A percentile compares a stretch with the other conserved stretches of the same genome.
Conservation (phyloP, 768 basidiomycete genomes). For the Termitomyces sp. region DNA sequence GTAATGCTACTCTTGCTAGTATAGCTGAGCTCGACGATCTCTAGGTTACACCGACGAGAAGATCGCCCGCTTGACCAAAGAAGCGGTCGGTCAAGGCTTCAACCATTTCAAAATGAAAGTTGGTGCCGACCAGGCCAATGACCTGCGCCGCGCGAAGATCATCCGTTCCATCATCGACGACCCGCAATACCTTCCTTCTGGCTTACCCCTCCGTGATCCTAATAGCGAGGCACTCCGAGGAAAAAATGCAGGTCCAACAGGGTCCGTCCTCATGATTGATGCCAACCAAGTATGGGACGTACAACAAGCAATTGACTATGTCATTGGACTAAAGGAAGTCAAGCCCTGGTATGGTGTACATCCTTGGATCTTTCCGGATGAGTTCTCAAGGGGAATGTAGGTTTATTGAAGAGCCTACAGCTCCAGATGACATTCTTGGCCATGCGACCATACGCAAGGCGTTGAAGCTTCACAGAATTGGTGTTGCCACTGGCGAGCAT, state of each 20-base stretch:
- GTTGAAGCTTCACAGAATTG: conserved; percentile 74
- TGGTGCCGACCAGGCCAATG: conserved; percentile 75
- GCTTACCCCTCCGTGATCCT: conserved; percentile 52
- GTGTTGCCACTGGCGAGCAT: conserved; percentile 93
- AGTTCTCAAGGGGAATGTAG: conserved; percentile 24
- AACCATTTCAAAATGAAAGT: conserved; percentile 99
- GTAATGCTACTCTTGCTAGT: conserved; percentile 6
- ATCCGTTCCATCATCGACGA: conserved; percentile 96
- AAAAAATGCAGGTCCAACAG: conserved; percentile 94
- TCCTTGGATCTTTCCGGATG: neutral
- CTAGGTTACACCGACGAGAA: conserved; percentile 90
- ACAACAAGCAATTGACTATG: conserved; percentile 87
- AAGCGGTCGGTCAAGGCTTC: conserved; percentile 84
- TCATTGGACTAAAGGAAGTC: conserved; percentile 69
- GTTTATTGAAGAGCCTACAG: conserved; percentile 95
- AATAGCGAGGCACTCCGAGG: conserved; percentile 59
- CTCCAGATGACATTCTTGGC: conserved; percentile 86
- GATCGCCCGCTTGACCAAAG: conserved; percentile 77
- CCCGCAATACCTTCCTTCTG: conserved; percentile 71
- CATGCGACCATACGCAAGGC: conserved; percentile 77
- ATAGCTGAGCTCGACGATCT: neutral
- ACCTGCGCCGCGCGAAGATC: conserved; percentile 81
- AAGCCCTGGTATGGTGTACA: conserved; percentile 69
- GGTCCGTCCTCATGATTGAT: conserved; percentile 94
- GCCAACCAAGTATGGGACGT: conserved; percentile 98